Evolutionary conservation across 352 stramenopile species (phyloP).

Genomic region (Phytopythium sindhum): DNA sequence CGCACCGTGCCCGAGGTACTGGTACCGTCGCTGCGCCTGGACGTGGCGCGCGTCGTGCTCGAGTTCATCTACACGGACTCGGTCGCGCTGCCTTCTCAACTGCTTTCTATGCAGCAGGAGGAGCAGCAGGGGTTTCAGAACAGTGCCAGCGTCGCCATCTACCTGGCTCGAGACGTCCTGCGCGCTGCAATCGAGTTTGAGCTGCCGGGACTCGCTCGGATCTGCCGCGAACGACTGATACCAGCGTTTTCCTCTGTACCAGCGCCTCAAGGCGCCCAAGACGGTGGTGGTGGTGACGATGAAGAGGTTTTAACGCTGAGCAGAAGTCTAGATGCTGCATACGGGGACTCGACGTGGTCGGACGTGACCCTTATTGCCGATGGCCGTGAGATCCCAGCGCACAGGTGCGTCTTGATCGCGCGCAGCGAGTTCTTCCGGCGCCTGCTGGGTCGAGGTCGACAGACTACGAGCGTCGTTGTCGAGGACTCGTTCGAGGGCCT

Average conservation of each 20-base stretch:
- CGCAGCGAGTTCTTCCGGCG: slow-evolving; percentile 72
- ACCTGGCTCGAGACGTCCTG: slow-evolving; percentile 55
- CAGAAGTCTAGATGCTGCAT: slow-evolving; percentile 43
- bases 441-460: slow-evolving; percentile 6
- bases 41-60: slow-evolving; percentile 51
- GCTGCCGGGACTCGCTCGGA: slow-evolving; percentile 30
- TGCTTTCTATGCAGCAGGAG: background rate
- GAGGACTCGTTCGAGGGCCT: slow-evolving; percentile 52
- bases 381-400: slow-evolving; percentile 34
- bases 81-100: slow-evolving; percentile 28
- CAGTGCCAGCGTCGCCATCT: slow-evolving; percentile 22
- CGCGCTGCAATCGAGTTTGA: slow-evolving; percentile 40
- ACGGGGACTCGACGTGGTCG: slow-evolving; percentile 41
- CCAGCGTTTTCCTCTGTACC: slow-evolving; percentile 12
- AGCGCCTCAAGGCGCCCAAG: slow-evolving; percentile 2
- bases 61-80: slow-evolving; percentile 78
- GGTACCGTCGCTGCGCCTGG: slow-evolving; percentile 40
- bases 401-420: slow-evolving; percentile 58
- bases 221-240: slow-evolving; percentile 39
- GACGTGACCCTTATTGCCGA: slow-evolving; percentile 58
- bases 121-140: background rate
- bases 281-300: slow-evolving; percentile 5
- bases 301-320: slow-evolving; percentile 22
- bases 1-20: slow-evolving; percentile 28
- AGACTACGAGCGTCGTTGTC: slow-evolving; percentile 20